Percentiles rank a stretch among this genome's conserved stretches.
These are phyloP conservation scores for Noccaea caerulescens DNA, from an alignment of 345 rosid species.

Conservation along the genomic window DNA sequence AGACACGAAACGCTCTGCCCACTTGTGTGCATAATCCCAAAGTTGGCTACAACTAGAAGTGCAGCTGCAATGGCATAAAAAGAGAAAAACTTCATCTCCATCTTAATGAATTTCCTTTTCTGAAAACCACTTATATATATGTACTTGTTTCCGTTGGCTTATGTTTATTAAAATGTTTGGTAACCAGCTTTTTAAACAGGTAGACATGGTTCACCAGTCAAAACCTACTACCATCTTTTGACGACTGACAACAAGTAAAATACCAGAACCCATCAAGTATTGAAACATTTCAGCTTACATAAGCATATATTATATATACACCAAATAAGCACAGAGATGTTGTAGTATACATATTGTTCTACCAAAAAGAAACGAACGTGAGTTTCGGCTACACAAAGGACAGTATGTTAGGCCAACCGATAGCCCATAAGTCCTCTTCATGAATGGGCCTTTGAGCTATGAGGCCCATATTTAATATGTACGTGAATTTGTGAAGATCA, in stretches of 20 bases:
- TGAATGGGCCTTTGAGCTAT: constrained; percentile 13
- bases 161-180: constrained; percentile 26
- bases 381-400: not conserved
- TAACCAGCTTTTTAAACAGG: constrained; percentile 39
- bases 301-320: constrained; percentile 7
- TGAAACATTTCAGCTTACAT: constrained; percentile 12
- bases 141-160: not conserved
- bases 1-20: constrained; percentile 52
- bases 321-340: not conserved
- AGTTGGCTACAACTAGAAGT: constrained; percentile 33
- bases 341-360: not conserved
- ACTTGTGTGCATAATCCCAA: constrained; percentile 11
- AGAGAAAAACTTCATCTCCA: constrained; percentile 31
- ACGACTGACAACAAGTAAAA: constrained; percentile 14
- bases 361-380: not conserved
- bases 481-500: not conserved
- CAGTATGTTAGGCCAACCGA: not conserved
- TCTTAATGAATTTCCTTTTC: not conserved
- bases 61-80: constrained; percentile 23
- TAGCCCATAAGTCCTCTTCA: constrained; percentile 13
- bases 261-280: constrained; percentile 6
- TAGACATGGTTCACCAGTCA: constrained; percentile 37
- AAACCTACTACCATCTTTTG: constrained; percentile 39
- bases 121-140: constrained; percentile 29
- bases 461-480: constrained; percentile 8